Conservation (phyloP, 2,329 filamentous ascomycete genomes). For the Nothopassalora personata region DNA sequence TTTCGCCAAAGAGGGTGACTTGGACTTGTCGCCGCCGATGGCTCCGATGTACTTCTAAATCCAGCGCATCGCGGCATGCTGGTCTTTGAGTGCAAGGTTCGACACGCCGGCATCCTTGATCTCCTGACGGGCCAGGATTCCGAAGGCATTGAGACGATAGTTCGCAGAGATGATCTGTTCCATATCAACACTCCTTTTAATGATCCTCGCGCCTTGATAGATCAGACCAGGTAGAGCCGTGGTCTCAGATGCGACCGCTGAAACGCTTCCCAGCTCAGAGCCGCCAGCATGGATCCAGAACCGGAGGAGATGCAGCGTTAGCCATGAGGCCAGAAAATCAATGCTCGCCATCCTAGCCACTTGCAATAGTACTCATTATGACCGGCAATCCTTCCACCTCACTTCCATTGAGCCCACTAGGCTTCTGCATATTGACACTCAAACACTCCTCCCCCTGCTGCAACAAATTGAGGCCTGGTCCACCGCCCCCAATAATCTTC, state of each 20-base stretch:
- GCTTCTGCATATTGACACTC: constrained; percentile 7
- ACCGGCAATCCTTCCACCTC: constrained; percentile 33
- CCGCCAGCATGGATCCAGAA: constrained; percentile 34
- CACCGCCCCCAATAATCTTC: constrained; percentile 5
- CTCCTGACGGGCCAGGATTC: constrained; percentile 27
- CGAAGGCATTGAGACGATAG: constrained; percentile 31
- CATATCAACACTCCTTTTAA: constrained; percentile 39
- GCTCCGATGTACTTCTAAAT: constrained; percentile 19
- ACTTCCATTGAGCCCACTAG: not conserved
- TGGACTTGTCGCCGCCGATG: constrained; percentile 22
- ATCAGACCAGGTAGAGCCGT: constrained; percentile 21
- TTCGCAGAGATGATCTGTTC: constrained; percentile 61
- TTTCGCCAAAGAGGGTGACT: constrained; percentile 25
- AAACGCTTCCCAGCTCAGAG: constrained; percentile 34
- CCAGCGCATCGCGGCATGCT: constrained; percentile 33
- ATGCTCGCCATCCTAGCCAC: constrained; percentile 22
- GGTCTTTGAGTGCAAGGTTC: constrained; percentile 29
- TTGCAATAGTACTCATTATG: constrained; percentile 43
- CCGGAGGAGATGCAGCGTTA: not conserved
- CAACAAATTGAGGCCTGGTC: constrained; percentile 3
- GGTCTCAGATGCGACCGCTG: not conserved
- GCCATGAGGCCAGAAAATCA: too few relatives aligned
- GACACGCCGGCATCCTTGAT: constrained; percentile 28
- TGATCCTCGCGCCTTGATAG: constrained; percentile 39
- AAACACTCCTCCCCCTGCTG: constrained; percentile 12